Evolutionary conservation across 2,329 filamentous ascomycete genomes (phyloP), one percentile per base, ranked within the genome.

Genomic region (Cladosporium sphaerospermum): DNA sequence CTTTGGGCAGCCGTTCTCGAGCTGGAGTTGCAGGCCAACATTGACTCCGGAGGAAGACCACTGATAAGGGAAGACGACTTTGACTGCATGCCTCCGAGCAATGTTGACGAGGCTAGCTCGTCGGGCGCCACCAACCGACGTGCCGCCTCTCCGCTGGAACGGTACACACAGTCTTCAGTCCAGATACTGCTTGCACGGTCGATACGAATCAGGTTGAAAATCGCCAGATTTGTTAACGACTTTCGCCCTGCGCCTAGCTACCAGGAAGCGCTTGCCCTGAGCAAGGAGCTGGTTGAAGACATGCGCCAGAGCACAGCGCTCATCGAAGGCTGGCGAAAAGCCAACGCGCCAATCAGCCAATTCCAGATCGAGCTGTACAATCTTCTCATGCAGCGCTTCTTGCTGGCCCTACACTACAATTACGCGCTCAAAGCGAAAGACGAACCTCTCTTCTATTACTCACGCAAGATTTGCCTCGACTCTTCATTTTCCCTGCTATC

Each of bases 1-100:
- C 50, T 53, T 13, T 53, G 50, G 50, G 44, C 42, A 14, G 28
- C 50, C 19, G 37, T 53, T 10, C 42, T 53, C n/a, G 50, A 53
- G 44, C 44, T 53, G 10, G 44, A 46, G 19, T n/a, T 53, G 3
- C 50, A 53, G 28, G 34, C 50, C 9, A 36, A 37, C 9, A 45
- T 53, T 34, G 44, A 46, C 8, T 33, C 43, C 13, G 50, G 50
- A 14, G 48, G 48, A 23, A 42, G 48, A 5, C 48, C 48, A 9
- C 48, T 51, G 19, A 37, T 51, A 10, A 28, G 48, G 31, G 48
- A 51, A 31, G 48, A 51, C 6, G 48, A 51, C 11, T 51, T 23
- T 9, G 48, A 51, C n/a, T 51, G 48, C 13, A 32, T 32, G 7
- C 48, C 48, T 18, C 48, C 48, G 2, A 51, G 32, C 48, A 51